These are phyloP conservation scores for Lecanoromycetidae sp. DNA, from an alignment of 2,329 filamentous ascomycete genomes.

Conservation along the genomic window DNA sequence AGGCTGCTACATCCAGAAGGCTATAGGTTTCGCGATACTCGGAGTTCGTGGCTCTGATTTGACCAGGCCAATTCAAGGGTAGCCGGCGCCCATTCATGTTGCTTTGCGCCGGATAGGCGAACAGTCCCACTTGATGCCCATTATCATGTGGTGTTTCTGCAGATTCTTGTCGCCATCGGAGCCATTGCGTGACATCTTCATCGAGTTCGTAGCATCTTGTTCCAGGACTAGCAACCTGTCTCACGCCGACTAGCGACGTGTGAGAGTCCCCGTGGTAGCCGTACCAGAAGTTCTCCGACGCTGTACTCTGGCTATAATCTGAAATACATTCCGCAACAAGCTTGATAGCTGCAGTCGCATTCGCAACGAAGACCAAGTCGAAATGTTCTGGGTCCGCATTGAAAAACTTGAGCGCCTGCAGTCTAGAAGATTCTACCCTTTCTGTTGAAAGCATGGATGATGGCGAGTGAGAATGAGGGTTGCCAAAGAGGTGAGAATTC, in stretches of 20 bases:
- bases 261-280: conserved; percentile 46
- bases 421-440: conserved; percentile 44
- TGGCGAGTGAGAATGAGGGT: conserved; percentile 53
- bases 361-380: conserved; percentile 50
- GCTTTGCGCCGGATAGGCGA: conserved; percentile 58
- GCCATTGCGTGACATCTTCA: conserved; percentile 8
- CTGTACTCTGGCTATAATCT: conserved; percentile 32
- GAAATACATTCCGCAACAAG: conserved; percentile 47
- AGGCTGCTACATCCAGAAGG: conserved; percentile 51
- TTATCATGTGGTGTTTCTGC: conserved; percentile 3
- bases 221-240: conserved; percentile 5
- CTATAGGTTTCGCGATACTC: conserved; percentile 30
- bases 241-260: conserved; percentile 39
- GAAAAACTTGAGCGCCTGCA: conserved; percentile 44
- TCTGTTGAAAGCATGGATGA: conserved; percentile 47
- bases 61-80: conserved; percentile 36
- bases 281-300: conserved; percentile 10
- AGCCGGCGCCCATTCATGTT: conserved; percentile 57
- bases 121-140: conserved; percentile 31
- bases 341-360: conserved; percentile 52
- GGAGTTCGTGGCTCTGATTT: neutral
- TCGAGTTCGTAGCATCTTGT: conserved; percentile 10
- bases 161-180: conserved; percentile 3
- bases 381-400: conserved; percentile 47
- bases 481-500: conserved; percentile 46